Evolutionary conservation across 1,284 basidiomycete genomes (phyloP).

Genomic region (Leccinum holopus): DNA sequence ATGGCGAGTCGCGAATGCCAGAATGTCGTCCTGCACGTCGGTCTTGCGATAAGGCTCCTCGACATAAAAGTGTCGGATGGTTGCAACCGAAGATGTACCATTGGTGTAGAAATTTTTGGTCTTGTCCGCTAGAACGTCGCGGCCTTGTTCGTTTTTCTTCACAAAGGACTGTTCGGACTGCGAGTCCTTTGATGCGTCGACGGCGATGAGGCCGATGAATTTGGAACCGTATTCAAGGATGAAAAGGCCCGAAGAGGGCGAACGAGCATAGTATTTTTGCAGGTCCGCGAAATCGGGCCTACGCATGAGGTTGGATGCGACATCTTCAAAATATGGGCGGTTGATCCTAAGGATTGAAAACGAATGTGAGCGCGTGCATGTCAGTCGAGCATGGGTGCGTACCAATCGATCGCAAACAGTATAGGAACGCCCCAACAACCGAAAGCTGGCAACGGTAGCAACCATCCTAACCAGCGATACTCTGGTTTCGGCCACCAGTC

Average conservation of each 20-base stretch:
- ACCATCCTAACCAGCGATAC: constrained; percentile 48
- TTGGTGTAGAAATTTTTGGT: constrained; percentile 23
- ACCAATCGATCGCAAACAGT: constrained; percentile 74
- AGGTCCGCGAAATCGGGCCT: constrained; percentile 58
- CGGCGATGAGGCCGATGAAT: constrained; percentile 66
- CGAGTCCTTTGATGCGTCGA: constrained; percentile 57
- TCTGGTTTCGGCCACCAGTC: constrained; percentile 60
- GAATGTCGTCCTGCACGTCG: constrained; percentile 64
- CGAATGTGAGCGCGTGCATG: constrained; percentile 8
- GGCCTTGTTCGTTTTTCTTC: constrained; percentile 24
- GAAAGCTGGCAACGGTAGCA: constrained; percentile 64
- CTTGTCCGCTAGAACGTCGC: constrained; percentile 11
- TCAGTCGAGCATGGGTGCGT: background rate
- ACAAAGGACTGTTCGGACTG: constrained; percentile 28
- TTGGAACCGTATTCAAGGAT: constrained; percentile 61
- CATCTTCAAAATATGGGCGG: constrained; percentile 64
- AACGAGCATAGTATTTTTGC: constrained; percentile 56
- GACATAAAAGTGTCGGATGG: constrained; percentile 77
- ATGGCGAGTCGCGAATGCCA: constrained; percentile 55
- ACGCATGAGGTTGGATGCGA: constrained; percentile 52
- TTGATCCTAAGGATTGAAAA: constrained; percentile 53
- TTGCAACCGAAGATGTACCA: constrained; percentile 48
- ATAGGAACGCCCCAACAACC: constrained; percentile 62
- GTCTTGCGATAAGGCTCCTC: constrained; percentile 60
- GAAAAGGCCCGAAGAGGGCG: constrained; percentile 63